Evolutionary conservation across 768 basidiomycete species (phyloP).

Genomic region (Cantharellus anzutake): DNA sequence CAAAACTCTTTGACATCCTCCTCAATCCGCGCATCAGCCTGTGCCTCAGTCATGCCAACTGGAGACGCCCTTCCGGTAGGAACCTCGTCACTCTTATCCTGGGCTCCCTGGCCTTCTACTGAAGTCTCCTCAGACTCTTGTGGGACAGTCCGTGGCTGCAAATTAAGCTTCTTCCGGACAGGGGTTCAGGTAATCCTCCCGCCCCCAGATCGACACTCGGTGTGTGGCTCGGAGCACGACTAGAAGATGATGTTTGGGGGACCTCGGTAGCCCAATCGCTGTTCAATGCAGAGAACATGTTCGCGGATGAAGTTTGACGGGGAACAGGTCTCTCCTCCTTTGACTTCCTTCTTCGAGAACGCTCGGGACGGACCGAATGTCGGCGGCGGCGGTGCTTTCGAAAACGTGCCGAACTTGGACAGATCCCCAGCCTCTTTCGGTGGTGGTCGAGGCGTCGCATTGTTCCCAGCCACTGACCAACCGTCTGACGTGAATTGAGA

Average conservation of each 20-base stretch:
- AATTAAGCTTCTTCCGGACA: constrained; percentile 45
- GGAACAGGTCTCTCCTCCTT: constrained; percentile 38
- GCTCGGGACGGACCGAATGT: constrained; percentile 75
- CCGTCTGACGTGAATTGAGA: constrained; percentile 51
- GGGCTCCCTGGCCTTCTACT: constrained; percentile 18
- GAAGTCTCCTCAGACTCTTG: constrained; percentile 31
- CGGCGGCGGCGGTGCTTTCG: constrained; percentile 32
- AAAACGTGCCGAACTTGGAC: constrained; percentile 77
- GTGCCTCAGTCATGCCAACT: constrained; percentile 35
- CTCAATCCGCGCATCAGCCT: constrained; percentile 54
- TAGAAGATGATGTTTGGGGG: constrained; percentile 20
- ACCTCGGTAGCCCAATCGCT: constrained; percentile 28
- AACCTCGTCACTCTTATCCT: not conserved
- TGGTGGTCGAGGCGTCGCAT: constrained; percentile 25
- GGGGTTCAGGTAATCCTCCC: constrained; percentile 26
- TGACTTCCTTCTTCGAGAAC: constrained; percentile 54
- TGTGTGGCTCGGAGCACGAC: constrained; percentile 30
- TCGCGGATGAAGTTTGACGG: constrained; percentile 57
- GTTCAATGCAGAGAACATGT: constrained; percentile 72
- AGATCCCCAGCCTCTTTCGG: constrained; percentile 71
- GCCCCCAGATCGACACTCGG: constrained; percentile 31
- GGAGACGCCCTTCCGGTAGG: not conserved
- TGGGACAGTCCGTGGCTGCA: constrained; percentile 64
- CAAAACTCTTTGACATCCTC: constrained; percentile 81
- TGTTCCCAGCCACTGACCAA: constrained; percentile 55